Base-by-base conservation (phyloP, 768 basidiomycete genomes). In the Rhizopogon vinicolor region DNA sequence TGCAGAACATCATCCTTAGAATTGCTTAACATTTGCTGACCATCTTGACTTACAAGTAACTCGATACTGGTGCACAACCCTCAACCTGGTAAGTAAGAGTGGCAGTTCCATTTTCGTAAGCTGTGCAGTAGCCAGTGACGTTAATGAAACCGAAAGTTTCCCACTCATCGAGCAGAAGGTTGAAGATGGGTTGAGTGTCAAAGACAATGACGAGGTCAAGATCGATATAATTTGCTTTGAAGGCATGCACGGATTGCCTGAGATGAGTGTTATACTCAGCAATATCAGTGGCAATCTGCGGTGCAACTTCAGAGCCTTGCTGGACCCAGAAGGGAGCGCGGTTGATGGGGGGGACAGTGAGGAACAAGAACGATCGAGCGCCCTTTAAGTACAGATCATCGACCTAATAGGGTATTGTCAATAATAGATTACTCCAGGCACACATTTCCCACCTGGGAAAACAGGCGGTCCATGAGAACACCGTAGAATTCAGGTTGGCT, bases 31-130 rank as follows among this genome's bases (percentile, higher is more conserved):
- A 46, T 6, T 31, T 29, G n/a, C 1, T 13, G 13, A 53, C 16
- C 0, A 9, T 33, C 31, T 33, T 5, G 13, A 74, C 82, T 72
- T 62, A 84, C 84, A 86, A 86, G 64, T 85, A 86, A 45, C 73
- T 84, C 18, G 80, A 82, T 28, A 82, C 84, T 3, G 84, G 85
- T 13, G 81, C 83, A 63, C 82, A 86, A 2, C 78, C 78, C 7
- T 74, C 65, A 13, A 78, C 73, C 67, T 85, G 81, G 41, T 82
- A 83, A n/a, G 78, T 80, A 44, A 52, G 58, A 8, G 73, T 67
- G 5, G 80, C 74, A 0, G 82, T 83, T 7, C 84, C 84, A 59
- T 80, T 81, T 63, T 80, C 68, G 64, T 86, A 86, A 2, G 78
- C 80, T 28, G 74, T 73, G 62, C 83, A 84, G 55, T 70, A 86